These are phyloP conservation scores for Neurospora sp. DNA, from an alignment of 495 filamentous ascomycete genomes.

Conservation along the genomic window DNA sequence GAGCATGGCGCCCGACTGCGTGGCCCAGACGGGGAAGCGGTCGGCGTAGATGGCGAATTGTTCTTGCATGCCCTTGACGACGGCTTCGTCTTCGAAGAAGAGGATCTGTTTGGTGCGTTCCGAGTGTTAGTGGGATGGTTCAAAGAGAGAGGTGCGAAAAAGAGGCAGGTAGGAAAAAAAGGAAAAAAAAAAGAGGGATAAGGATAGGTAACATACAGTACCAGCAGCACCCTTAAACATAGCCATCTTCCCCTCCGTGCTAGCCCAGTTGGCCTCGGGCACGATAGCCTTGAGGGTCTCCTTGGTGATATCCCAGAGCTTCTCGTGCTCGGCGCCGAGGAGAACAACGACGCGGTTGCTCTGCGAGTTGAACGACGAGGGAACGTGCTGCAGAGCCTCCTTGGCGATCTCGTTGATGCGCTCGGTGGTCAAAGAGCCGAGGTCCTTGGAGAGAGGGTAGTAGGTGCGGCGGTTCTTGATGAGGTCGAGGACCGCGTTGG, in stretches of 20 bases:
- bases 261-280: conserved; percentile 40
- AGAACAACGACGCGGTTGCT: conserved; percentile 51
- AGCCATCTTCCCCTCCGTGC: conserved; percentile 38
- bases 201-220: conserved; percentile 38
- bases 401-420: conserved; percentile 48
- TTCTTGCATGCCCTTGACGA: conserved; percentile 40
- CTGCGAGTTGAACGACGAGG: conserved; percentile 59
- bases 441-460: conserved; percentile 50
- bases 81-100: conserved; percentile 52
- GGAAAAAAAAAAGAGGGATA: neutral
- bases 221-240: conserved; percentile 49
- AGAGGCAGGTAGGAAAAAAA: neutral
- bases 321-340: conserved; percentile 52
- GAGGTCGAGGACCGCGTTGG: conserved; percentile 40
- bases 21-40: conserved; percentile 49
- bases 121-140: neutral
- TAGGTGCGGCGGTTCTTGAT: conserved; percentile 46
- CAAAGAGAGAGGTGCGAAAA: neutral
- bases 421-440: conserved; percentile 34
- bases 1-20: conserved; percentile 56
- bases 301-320: conserved; percentile 50
- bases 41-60: conserved; percentile 49
- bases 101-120: conserved; percentile 33
- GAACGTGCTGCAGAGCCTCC: conserved; percentile 43
- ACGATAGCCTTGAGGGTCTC: conserved; percentile 48